Conservation (phyloP, 2,329 filamentous ascomycete genomes). For the Pochonia chlamydosporia region DNA sequence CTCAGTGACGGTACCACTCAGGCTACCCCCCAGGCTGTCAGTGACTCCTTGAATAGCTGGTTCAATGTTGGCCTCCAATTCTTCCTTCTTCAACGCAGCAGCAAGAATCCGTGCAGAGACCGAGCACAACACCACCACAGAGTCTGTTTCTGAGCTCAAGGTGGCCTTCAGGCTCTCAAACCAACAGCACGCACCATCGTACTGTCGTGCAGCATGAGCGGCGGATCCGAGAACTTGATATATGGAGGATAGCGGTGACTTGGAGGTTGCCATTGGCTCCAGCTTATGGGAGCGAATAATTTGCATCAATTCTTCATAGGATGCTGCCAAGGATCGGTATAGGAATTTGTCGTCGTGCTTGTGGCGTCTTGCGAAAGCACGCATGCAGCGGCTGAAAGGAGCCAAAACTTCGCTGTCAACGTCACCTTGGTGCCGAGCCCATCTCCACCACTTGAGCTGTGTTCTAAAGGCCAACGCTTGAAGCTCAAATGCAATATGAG, state of each 20-base stretch:
- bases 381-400: constrained; percentile 58
- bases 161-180: constrained; percentile 37
- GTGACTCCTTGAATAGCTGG: constrained; percentile 41
- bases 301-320: constrained; percentile 25
- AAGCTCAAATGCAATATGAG: constrained; percentile 53
- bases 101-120: constrained; percentile 50
- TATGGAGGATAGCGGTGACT: constrained; percentile 39
- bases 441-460: constrained; percentile 59
- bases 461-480: constrained; percentile 58
- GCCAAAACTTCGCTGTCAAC: constrained; percentile 59
- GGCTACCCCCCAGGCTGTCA: constrained; percentile 49
- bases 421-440: constrained; percentile 55
- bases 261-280: constrained; percentile 29
- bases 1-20: constrained; percentile 54
- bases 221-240: constrained; percentile 48
- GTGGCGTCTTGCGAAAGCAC: constrained; percentile 52
- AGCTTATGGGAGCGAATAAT: constrained; percentile 29
- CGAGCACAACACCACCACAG: constrained; percentile 44
- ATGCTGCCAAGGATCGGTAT: constrained; percentile 26
- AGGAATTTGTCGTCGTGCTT: constrained; percentile 30
- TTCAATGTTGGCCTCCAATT: constrained; percentile 30
- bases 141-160: constrained; percentile 34
- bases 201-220: constrained; percentile 37
- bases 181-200: constrained; percentile 51
- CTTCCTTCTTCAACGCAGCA: constrained; percentile 42